phyloP scores from a whole-genome alignment of 164 flowering plant genomes.

The Hamamelis virginiana region DNA sequence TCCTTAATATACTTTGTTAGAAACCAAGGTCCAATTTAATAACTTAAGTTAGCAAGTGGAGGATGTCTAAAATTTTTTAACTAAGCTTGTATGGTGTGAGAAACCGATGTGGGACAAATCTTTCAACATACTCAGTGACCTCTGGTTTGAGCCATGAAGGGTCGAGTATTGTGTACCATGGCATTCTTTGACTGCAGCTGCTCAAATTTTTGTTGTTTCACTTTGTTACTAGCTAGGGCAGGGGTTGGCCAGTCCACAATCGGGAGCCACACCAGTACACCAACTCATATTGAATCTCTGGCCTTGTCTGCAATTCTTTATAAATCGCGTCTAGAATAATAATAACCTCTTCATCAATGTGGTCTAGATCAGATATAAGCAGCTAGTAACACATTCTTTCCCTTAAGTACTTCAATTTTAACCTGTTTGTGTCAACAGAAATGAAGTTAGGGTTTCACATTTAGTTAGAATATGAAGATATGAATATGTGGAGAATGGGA shows the following conservation, averaged over 20 bases:
- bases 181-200: constrained; percentile 34
- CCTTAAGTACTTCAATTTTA: constrained; percentile 33
- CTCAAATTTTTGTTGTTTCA: constrained; percentile 23
- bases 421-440: constrained; percentile 26
- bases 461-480: not conserved
- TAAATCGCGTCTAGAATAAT: constrained; percentile 28
- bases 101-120: too few relatives aligned
- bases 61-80: too few relatives aligned
- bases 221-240: constrained; percentile 28
- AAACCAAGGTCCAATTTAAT: too few relatives aligned
- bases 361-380: constrained; percentile 43
- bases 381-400: constrained; percentile 43
- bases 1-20: constrained; percentile 56
- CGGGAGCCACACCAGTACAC: constrained; percentile 49
- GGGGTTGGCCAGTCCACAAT: constrained; percentile 24
- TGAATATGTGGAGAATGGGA: not conserved
- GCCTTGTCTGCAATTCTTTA: constrained; percentile 16
- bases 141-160: constrained; percentile 48
- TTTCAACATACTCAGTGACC: too few relatives aligned
- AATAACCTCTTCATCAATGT: constrained; percentile 30
- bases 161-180: constrained; percentile 50
- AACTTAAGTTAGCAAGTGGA: too few relatives aligned
- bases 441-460: not conserved
- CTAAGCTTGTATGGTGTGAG: too few relatives aligned
- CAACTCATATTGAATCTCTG: constrained; percentile 37